These are phyloP conservation scores for Phalaenopsis aphrodite DNA, from an alignment of 106 monocot species.

Conservation along the genomic window DNA sequence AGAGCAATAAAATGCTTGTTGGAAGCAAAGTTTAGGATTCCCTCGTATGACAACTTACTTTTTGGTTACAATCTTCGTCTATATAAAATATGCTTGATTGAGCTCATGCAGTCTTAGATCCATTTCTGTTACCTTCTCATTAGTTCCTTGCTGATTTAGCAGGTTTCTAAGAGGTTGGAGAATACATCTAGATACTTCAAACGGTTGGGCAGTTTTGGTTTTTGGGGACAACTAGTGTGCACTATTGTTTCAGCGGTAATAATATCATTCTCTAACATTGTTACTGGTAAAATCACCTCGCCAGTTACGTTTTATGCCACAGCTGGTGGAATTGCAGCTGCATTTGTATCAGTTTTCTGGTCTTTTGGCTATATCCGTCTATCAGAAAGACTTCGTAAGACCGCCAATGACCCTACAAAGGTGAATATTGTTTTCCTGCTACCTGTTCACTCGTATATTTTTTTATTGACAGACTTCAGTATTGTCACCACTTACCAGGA, in stretches of 20 bases:
- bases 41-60: background rate
- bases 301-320: conserved; percentile 87
- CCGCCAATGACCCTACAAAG: conserved; percentile 82
- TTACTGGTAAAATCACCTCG: conserved; percentile 76
- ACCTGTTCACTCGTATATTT: background rate
- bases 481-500: background rate
- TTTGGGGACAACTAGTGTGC: conserved; percentile 90
- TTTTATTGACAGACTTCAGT: background rate
- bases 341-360: conserved; percentile 94
- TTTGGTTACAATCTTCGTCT: background rate
- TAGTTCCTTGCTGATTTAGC: background rate
- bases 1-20: background rate
- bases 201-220: conserved; percentile 74
- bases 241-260: conserved; percentile 83
- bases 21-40: background rate
- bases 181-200: conserved; percentile 79
- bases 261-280: conserved; percentile 75
- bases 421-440: conserved; percentile 18
- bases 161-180: conserved; percentile 86
- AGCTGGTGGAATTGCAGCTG: conserved; percentile 75
- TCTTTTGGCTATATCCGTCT: conserved; percentile 95
- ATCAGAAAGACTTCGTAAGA: conserved; percentile 77
- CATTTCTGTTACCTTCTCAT: background rate
- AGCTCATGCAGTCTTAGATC: background rate
- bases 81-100: background rate